phyloP scores from a whole-genome alignment of 306 rosid genomes.

The Vigna trinervia region DNA sequence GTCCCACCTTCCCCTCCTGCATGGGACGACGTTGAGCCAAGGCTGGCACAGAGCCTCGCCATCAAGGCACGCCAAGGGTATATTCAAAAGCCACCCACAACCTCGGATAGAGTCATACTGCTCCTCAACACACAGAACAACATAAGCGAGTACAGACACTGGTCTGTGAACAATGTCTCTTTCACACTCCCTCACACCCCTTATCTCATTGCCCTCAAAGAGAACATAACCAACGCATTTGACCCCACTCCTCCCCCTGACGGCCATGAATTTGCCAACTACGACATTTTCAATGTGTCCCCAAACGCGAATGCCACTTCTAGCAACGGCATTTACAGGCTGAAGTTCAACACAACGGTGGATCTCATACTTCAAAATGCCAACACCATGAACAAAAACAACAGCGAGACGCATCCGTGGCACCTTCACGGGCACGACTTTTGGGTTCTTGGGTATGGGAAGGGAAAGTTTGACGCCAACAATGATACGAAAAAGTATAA shows the following conservation, averaged over 20 bases:
- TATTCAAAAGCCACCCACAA: conserved; percentile 63
- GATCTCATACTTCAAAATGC: conserved; percentile 65
- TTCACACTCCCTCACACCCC: conserved; percentile 74
- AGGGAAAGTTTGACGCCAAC: conserved; percentile 53
- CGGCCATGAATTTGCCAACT: conserved; percentile 56
- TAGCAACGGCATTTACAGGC: conserved; percentile 55
- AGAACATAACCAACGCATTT: conserved; percentile 56
- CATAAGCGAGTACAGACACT: conserved; percentile 40
- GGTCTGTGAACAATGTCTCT: conserved; percentile 87
- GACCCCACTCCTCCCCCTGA: conserved; percentile 68
- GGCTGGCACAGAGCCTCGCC: conserved; percentile 67
- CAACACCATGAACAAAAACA: conserved; percentile 44
- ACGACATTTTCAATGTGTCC: conserved; percentile 50
- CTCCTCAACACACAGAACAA: conserved; percentile 81
- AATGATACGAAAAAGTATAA: conserved; percentile 68
- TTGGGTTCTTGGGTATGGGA: conserved; percentile 63
- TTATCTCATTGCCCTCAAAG: conserved; percentile 70
- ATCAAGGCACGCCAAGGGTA: conserved; percentile 62
- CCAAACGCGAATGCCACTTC: conserved; percentile 61
- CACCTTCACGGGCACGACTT: conserved; percentile 70
- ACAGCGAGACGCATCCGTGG: conserved; percentile 71
- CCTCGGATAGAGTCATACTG: conserved; percentile 74
- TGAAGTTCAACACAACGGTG: conserved; percentile 55
- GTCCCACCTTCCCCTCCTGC: conserved; percentile 62
- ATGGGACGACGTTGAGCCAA: conserved; percentile 56